Percentiles rank a stretch among this genome's conserved stretches.
phyloP scores from a whole-genome alignment of 345 rosid genomes.

The Hibiscus syriacus region DNA sequence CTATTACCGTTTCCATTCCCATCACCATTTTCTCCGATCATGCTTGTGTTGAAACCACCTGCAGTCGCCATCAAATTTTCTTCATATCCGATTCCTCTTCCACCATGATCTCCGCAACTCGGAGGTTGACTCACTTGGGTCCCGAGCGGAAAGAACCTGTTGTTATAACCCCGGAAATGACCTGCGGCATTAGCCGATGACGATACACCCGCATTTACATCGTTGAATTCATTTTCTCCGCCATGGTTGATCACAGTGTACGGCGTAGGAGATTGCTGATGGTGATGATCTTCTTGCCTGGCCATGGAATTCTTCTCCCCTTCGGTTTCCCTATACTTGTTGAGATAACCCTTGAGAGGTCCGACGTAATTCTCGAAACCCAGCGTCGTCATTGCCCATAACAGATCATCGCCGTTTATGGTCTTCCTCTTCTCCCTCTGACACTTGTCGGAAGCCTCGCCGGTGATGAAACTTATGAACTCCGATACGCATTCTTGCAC shows the following conservation, averaged over 20 bases:
- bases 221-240: constrained; percentile 10
- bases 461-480: constrained; percentile 35
- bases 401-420: constrained; percentile 30
- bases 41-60: constrained; percentile 12
- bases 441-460: constrained; percentile 34
- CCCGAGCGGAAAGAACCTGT: constrained; percentile 28
- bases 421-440: constrained; percentile 31
- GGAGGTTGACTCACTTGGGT: background rate
- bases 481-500: constrained; percentile 37
- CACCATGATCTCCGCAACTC: constrained; percentile 2
- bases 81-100: constrained; percentile 9
- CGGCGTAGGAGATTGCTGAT: background rate
- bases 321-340: constrained; percentile 29
- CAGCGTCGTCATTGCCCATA: constrained; percentile 35
- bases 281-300: constrained; percentile 10
- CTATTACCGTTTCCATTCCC: constrained; percentile 8
- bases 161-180: constrained; percentile 14
- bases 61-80: constrained; percentile 11
- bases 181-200: constrained; percentile 1
- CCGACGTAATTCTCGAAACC: constrained; percentile 31
- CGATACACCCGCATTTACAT: constrained; percentile 8
- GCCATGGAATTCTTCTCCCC: constrained; percentile 25
- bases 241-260: background rate
- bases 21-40: constrained; percentile 18
- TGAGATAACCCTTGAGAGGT: constrained; percentile 24